phyloP scores from a whole-genome alignment of 495 filamentous ascomycete genomes.

The Penicillium roqueforti region DNA sequence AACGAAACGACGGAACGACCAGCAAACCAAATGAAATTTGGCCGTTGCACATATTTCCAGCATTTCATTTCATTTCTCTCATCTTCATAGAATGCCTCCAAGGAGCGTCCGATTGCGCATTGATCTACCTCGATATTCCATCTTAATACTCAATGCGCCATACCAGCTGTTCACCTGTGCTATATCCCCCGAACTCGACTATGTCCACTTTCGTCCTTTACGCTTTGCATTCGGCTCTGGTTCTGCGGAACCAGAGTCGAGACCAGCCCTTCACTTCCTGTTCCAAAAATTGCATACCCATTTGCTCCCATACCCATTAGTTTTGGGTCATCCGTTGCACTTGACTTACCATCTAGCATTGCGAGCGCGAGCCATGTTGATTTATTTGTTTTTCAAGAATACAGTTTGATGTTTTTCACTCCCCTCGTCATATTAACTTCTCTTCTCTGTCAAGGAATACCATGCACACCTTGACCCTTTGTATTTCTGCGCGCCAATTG shows the following conservation, averaged over 20 bases:
- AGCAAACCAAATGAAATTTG: slow-evolving; percentile 23
- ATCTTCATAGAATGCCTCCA: slow-evolving; percentile 14
- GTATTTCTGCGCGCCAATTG: slow-evolving; percentile 25
- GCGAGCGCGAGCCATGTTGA: slow-evolving; percentile 47
- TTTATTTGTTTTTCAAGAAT: slow-evolving; percentile 32
- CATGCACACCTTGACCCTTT: slow-evolving; percentile 9
- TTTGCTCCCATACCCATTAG: slow-evolving; percentile 30
- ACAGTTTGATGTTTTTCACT: slow-evolving; percentile 28
- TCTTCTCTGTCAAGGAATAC: slow-evolving; percentile 13
- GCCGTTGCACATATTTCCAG: slow-evolving; percentile 26
- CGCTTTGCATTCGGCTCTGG: slow-evolving; percentile 32
- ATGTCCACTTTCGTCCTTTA: slow-evolving; percentile 11
- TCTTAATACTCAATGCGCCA: slow-evolving; percentile 14
- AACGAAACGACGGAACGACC: slow-evolving; percentile 12
- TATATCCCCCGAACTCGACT: slow-evolving; percentile 11
- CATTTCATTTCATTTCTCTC: slow-evolving; percentile 15
- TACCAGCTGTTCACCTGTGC: slow-evolving; percentile 10
- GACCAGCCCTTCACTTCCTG: slow-evolving; percentile 28
- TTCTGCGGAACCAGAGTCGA: slow-evolving; percentile 21
- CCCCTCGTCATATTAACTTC: slow-evolving; percentile 17
- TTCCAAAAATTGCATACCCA: slow-evolving; percentile 47
- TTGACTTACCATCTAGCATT: slow-evolving; percentile 46
- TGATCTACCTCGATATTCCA: slow-evolving; percentile 11
- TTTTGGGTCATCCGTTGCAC: slow-evolving; percentile 40
- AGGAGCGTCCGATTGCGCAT: slow-evolving; percentile 18